phyloP scores from a whole-genome alignment of 2,329 filamentous ascomycete genomes.

The Fusarium cicatricum region DNA sequence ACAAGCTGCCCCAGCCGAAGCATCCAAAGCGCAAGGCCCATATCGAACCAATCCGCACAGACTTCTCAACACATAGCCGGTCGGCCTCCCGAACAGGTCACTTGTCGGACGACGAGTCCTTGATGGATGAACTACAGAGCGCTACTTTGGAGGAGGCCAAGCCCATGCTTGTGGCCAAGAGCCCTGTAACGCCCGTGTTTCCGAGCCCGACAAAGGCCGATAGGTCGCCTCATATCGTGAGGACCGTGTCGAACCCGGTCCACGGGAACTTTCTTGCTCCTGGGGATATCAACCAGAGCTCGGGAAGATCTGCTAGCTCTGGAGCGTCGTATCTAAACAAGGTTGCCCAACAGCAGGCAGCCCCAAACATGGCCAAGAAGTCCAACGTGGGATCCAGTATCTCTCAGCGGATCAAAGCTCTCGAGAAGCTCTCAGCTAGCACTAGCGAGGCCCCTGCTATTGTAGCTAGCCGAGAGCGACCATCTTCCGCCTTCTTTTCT shows the following conservation, averaged over 20 bases:
- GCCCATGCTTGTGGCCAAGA: slow-evolving; percentile 79
- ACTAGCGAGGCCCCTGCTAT: slow-evolving; percentile 35
- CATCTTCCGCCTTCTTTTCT: slow-evolving; percentile 66
- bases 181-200: slow-evolving; percentile 76
- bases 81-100: slow-evolving; percentile 50
- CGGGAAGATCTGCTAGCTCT: slow-evolving; percentile 63
- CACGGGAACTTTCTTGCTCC: slow-evolving; percentile 56
- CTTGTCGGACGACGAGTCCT: slow-evolving; percentile 76
- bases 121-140: slow-evolving; percentile 85
- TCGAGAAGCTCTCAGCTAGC: slow-evolving; percentile 76
- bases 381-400: slow-evolving; percentile 89
- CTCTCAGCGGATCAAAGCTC: slow-evolving; percentile 90
- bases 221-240: slow-evolving; percentile 47
- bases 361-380: slow-evolving; percentile 65
- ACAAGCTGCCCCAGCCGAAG: slow-evolving; percentile 24
- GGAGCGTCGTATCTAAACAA: slow-evolving; percentile 65
- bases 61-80: slow-evolving; percentile 42
- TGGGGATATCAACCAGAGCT: slow-evolving; percentile 55
- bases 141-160: slow-evolving; percentile 86
- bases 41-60: slow-evolving; percentile 65
- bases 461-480: slow-evolving; percentile 47
- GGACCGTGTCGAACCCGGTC: slow-evolving; percentile 59
- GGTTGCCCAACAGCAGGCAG: slow-evolving; percentile 59
- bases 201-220: slow-evolving; percentile 45
- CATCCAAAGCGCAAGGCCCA: slow-evolving; percentile 44